Base-by-base conservation (phyloP, 139 green algal genomes). In the Ostreobium quekettii region DNA sequence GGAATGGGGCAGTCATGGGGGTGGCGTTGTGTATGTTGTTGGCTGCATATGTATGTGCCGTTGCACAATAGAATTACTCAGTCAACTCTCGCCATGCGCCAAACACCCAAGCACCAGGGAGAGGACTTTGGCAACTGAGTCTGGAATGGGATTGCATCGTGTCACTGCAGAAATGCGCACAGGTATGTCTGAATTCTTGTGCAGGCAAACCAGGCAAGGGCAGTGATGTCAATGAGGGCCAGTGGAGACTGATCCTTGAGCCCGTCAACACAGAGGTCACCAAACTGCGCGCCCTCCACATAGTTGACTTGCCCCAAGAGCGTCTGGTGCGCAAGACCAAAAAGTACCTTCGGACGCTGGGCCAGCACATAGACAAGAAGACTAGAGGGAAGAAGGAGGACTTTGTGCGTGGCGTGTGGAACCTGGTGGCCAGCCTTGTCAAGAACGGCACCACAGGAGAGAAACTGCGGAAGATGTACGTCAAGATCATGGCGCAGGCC, bases 271-370 rank as follows among this genome's bases (percentile, higher is more conserved):
- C 60, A 24, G 28, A 78, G 32, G 56, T 88, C 64, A 78, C 78
- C 48, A 87, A 87, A 72, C 59, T 88, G 58, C 68, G 77, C 26
- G 72, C 72, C 22, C 71, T 88, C 76, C 60, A 62, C 11, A 76
- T 48, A 8, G 6, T 70, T 53, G 72, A 80, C n/a, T 82, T 88
- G 59, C 57, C 67, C 5, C 26, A 69, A 31, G 29, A 64, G 19
- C 66, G 71, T 38, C 64, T 81, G 31, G 8, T 76, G 8, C 67
- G 67, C 32, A 87, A 87, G 70, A 86, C 78, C 1, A 63, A 64
- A 48, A 88, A 87, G 59, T 88, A 88, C 72, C 48, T 88, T 70
- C 30, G 60, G 19, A 70, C 58, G 3, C 49, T 76, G 2, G 71
- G 71, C 24, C 33, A 72, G 30, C 65, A 72, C 35, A 76, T 76